Percentiles rank a stretch among this genome's conserved stretches.
Conservation (phyloP, 345 rosid species). For the Citrus inodora region DNA sequence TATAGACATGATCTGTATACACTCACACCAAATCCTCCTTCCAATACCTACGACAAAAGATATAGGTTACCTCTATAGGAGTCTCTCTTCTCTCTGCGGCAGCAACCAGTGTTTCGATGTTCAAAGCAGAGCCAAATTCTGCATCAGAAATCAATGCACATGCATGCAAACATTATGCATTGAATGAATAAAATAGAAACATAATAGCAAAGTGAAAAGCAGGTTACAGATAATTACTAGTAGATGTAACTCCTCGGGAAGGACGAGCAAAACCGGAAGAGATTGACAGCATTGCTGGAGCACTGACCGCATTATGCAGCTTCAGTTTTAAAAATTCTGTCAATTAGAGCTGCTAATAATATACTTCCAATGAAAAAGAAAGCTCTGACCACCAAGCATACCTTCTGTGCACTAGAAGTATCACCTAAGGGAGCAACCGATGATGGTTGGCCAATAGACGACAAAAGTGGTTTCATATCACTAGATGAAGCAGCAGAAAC, state of each 20-base stretch:
- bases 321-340: constrained; percentile 6
- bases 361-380: not conserved
- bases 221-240: constrained; percentile 52
- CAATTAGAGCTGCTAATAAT: not conserved
- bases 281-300: constrained; percentile 45
- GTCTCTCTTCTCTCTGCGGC: constrained; percentile 94
- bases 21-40: not conserved
- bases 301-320: constrained; percentile 41
- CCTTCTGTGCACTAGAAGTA: constrained; percentile 58
- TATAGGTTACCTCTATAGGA: constrained; percentile 67
- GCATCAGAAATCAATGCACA: constrained; percentile 9
- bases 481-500: constrained; percentile 28
- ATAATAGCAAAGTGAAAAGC: not conserved
- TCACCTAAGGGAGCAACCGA: constrained; percentile 41
- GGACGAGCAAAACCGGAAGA: constrained; percentile 64
- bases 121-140: constrained; percentile 98
- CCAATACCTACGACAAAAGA: not conserved
- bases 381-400: constrained; percentile 15
- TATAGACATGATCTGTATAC: not conserved
- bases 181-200: constrained; percentile 4
- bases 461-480: constrained; percentile 43
- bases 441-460: constrained; percentile 40
- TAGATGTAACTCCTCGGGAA: constrained; percentile 62
- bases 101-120: constrained; percentile 92
- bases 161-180: not conserved